These are phyloP conservation scores for Epichloe brachyelytri DNA, from an alignment of 2,329 filamentous ascomycete species.

Conservation along the genomic window DNA sequence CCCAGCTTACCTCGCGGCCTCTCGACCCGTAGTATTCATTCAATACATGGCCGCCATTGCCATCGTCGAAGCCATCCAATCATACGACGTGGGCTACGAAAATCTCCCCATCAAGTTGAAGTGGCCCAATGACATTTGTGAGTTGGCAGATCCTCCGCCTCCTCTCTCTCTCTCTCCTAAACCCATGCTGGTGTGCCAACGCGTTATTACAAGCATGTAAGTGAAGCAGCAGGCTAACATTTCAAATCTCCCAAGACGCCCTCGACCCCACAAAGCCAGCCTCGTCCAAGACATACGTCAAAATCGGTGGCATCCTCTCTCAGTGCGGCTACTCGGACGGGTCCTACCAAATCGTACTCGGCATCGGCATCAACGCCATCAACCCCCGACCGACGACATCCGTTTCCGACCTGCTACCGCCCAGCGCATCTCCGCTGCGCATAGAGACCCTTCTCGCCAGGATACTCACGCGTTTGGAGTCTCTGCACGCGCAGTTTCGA, in stretches of 20 bases:
- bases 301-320: constrained; percentile 86
- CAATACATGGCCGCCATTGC: constrained; percentile 89
- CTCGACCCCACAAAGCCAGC: constrained; percentile 45
- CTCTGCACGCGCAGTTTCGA: constrained; percentile 63
- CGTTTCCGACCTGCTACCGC: constrained; percentile 57
- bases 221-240: background rate
- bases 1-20: constrained; percentile 54
- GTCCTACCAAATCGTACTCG: constrained; percentile 74
- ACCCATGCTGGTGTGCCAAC: background rate
- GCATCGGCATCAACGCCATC: constrained; percentile 74
- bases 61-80: constrained; percentile 68
- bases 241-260: constrained; percentile 35
- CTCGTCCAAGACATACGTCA: constrained; percentile 50
- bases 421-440: constrained; percentile 41
- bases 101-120: constrained; percentile 75
- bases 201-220: background rate
- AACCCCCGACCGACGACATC: constrained; percentile 81
- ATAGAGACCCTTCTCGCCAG: constrained; percentile 72
- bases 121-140: constrained; percentile 94
- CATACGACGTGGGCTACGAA: constrained; percentile 65
- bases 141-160: constrained; percentile 10
- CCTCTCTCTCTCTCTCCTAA: no score
- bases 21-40: constrained; percentile 77
- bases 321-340: constrained; percentile 71
- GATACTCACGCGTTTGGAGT: constrained; percentile 67